phyloP scores from a whole-genome alignment of 129 eudicot genomes.

The Tanacetum coccineum region DNA sequence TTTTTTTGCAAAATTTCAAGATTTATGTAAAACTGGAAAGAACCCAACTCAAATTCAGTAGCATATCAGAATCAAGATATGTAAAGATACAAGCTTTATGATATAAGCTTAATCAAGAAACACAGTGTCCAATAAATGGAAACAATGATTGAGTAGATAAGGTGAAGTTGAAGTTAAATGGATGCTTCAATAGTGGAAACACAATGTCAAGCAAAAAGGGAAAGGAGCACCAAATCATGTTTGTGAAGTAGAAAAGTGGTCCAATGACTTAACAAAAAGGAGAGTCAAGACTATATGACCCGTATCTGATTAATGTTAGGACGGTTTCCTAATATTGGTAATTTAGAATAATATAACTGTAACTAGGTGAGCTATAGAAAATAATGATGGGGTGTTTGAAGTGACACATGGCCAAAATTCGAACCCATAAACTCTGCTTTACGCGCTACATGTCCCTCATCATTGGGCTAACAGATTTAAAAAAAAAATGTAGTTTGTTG shows the following conservation, averaged over 20 bases:
- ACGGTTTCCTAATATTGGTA: too few species aligned
- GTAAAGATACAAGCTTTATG: conserved; percentile 16
- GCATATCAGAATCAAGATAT: background rate
- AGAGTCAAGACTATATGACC: conserved; percentile 11
- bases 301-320: background rate
- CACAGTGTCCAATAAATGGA: background rate
- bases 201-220: conserved; percentile 25
- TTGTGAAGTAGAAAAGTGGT: conserved; percentile 26
- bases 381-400: too few species aligned
- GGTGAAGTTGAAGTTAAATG: conserved; percentile 17
- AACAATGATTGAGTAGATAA: conserved; percentile 24
- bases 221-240: conserved; percentile 21
- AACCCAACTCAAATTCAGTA: conserved; percentile 26
- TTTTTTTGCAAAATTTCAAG: background rate
- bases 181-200: conserved; percentile 42
- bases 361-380: too few species aligned
- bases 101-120: conserved; percentile 4
- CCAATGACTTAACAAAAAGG: conserved; percentile 28
- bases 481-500: too few species aligned
- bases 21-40: conserved; percentile 5
- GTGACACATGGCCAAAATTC: too few species aligned
- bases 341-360: too few species aligned
- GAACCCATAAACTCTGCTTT: too few species aligned
- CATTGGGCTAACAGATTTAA: too few species aligned
- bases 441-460: too few species aligned